Percentiles rank a stretch among this genome's conserved stretches.
Evolutionary conservation across 2,329 filamentous ascomycete species (phyloP).

Genomic region (Chaetomium olivaceum): DNA sequence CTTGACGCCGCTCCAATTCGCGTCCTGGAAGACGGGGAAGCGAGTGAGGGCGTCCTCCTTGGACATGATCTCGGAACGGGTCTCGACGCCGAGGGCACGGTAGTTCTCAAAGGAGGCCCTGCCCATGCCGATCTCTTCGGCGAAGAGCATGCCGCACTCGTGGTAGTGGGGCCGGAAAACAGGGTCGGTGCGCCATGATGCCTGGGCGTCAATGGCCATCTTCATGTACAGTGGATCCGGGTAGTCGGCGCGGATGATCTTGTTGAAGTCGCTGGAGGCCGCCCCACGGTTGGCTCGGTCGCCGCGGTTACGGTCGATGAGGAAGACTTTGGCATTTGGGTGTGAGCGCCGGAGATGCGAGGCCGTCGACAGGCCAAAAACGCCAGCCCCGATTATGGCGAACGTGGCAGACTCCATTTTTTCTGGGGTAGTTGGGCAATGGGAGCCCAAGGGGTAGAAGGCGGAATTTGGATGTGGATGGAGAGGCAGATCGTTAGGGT

Average conservation of each 20-base stretch:
- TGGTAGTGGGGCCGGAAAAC: not conserved
- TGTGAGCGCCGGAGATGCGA: not conserved
- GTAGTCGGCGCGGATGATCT: conserved; percentile 4
- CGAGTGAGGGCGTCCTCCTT: not conserved
- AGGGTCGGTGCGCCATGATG: not conserved
- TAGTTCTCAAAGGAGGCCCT: not conserved
- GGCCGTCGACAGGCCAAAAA: not conserved
- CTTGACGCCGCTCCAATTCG: not conserved
- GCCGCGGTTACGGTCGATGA: not conserved
- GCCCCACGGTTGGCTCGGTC: not conserved
- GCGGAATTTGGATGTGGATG: no score
- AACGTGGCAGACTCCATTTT: not conserved
- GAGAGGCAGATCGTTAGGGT: no score
- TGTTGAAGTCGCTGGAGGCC: conserved; percentile 1
- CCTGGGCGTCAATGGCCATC: not conserved
- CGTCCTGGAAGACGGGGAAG: not conserved
- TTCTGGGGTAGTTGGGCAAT: no score
- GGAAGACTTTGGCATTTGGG: not conserved
- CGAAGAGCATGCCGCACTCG: conserved; percentile 2
- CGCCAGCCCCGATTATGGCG: not conserved
- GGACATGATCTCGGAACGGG: not conserved
- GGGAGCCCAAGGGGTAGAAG: no score
- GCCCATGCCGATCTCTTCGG: not conserved
- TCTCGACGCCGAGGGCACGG: not conserved
- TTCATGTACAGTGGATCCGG: not conserved